A percentile compares a stretch with the other conserved stretches of the same genome.
phyloP scores from a whole-genome alignment of 768 basidiomycete species.

The Lentinula edodes region DNA sequence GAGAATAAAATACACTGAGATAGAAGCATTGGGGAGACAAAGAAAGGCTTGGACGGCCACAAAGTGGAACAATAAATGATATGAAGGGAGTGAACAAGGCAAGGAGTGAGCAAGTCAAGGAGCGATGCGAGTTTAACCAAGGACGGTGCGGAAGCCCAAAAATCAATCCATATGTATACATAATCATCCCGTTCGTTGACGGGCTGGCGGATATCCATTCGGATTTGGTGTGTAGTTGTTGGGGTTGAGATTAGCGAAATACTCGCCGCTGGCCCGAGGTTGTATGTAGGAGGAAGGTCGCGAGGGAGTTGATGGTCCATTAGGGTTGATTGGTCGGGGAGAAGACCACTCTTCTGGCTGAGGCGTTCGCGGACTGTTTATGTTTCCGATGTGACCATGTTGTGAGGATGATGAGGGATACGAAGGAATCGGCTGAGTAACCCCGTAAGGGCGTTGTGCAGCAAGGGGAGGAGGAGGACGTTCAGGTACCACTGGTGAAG shows the following conservation, averaged over 20 bases:
- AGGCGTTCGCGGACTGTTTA: slow-evolving; percentile 10
- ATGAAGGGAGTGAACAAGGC: slow-evolving; percentile 7
- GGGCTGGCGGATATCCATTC: slow-evolving; percentile 46
- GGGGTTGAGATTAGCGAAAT: slow-evolving; percentile 18
- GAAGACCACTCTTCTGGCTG: slow-evolving; percentile 40
- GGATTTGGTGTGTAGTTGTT: slow-evolving; percentile 29
- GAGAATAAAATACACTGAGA: slow-evolving; percentile 10
- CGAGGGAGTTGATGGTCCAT: slow-evolving; percentile 27
- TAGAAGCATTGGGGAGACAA: slow-evolving; percentile 10
- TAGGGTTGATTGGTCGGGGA: slow-evolving; percentile 31
- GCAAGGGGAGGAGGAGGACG: slow-evolving; percentile 36
- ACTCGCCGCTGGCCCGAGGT: slow-evolving; percentile 39
- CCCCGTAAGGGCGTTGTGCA: slow-evolving; percentile 34
- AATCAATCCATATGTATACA: background rate
- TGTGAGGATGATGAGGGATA: slow-evolving; percentile 39
- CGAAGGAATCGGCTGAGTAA: slow-evolving; percentile 33
- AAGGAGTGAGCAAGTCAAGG: slow-evolving; percentile 16
- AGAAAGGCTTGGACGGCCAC: slow-evolving; percentile 13
- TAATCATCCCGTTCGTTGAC: slow-evolving; percentile 42
- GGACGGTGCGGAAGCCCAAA: background rate
- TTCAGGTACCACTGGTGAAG: slow-evolving; percentile 33
- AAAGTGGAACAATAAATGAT: slow-evolving; percentile 13
- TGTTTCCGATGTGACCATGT: slow-evolving; percentile 39
- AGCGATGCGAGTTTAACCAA: slow-evolving; percentile 3
- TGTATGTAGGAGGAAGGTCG: slow-evolving; percentile 50